phyloP scores from a whole-genome alignment of 306 rosid species.

The Elaeagnus macrophylla region DNA sequence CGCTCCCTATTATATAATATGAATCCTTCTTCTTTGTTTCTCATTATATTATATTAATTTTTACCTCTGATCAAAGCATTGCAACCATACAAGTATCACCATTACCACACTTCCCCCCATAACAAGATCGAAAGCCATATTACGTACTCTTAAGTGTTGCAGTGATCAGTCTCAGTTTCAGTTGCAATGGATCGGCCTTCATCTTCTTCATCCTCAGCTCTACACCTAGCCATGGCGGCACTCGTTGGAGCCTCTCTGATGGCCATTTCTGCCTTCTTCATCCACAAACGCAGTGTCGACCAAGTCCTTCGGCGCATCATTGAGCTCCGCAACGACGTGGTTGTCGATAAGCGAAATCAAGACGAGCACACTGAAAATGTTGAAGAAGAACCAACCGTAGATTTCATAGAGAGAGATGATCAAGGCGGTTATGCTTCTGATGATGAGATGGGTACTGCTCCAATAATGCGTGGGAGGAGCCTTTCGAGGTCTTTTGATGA shows the following conservation, averaged over 20 bases:
- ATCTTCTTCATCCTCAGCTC: constrained; percentile 30
- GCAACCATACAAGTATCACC: too few species aligned
- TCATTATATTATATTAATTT: too few species aligned
- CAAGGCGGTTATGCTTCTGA: constrained; percentile 20
- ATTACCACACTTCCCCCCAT: too few species aligned
- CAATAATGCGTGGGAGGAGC: constrained; percentile 18
- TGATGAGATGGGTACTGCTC: constrained; percentile 15
- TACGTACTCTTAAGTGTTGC: too few species aligned
- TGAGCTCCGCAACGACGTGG: constrained; percentile 40
- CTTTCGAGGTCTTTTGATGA: constrained; percentile 39
- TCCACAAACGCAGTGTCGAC: constrained; percentile 75
- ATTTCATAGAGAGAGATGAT: constrained; percentile 12
- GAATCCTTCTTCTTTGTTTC: too few species aligned
- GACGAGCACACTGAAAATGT: constrained; percentile 10
- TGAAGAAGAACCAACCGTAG: constrained; percentile 17
- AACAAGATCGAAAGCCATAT: too few species aligned
- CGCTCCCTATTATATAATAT: too few species aligned
- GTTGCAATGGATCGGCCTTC: too few species aligned
- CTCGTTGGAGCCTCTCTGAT: constrained; percentile 62
- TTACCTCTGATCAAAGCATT: too few species aligned
- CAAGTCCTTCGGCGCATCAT: constrained; percentile 55
- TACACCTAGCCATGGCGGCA: constrained; percentile 74
- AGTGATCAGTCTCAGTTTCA: too few species aligned
- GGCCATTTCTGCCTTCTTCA: constrained; percentile 78
- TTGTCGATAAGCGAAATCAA: not conserved